These are phyloP conservation scores for Vigna unguiculata DNA, from an alignment of 306 rosid species.

Conservation along the genomic window DNA sequence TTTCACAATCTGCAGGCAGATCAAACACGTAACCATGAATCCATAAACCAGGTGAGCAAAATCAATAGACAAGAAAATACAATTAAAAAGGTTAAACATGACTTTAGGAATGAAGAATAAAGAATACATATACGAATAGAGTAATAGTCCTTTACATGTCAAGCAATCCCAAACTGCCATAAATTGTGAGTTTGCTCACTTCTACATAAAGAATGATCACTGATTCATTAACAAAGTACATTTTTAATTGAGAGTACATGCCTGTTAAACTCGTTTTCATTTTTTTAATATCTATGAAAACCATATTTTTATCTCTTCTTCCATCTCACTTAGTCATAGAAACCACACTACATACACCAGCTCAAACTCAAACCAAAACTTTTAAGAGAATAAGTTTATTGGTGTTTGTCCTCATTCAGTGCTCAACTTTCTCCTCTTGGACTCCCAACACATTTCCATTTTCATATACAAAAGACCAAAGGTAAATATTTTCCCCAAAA, in stretches of 20 bases:
- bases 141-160: neutral
- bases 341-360: no score
- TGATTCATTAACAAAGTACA: neutral
- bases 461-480: neutral
- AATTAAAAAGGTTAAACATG: neutral
- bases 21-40: conserved; percentile 2
- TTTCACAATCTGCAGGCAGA: conserved; percentile 28
- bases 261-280: neutral
- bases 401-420: no score
- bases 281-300: neutral
- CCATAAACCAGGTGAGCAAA: neutral
- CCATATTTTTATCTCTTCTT: neutral
- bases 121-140: neutral
- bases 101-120: neutral
- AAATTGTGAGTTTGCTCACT: neutral
- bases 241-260: neutral
- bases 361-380: no score
- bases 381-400: no score
- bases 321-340: neutral
- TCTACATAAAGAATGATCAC: neutral
- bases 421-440: no score
- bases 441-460: neutral
- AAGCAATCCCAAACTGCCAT: neutral
- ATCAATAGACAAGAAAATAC: neutral
- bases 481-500: neutral